Conservation (phyloP, 1,284 basidiomycete species). For the Macrocystidia cucumis region DNA sequence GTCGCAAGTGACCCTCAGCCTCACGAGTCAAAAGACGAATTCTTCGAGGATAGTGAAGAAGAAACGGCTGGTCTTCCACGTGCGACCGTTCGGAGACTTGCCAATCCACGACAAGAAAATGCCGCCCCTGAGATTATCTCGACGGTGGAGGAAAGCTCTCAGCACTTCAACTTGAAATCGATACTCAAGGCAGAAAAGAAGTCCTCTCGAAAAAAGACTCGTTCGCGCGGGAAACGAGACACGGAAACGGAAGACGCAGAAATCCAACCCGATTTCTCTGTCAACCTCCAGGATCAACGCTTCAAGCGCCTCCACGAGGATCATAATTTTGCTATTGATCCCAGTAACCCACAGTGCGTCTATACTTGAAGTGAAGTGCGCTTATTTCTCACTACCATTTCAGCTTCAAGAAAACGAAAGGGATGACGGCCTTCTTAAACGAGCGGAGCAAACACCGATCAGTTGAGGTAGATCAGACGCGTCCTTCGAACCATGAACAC, state of each 20-base stretch:
- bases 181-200: slow-evolving; percentile 82
- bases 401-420: slow-evolving; percentile 89
- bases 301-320: slow-evolving; percentile 89
- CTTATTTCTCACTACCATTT: slow-evolving; percentile 9
- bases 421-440: slow-evolving; percentile 76
- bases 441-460: slow-evolving; percentile 61
- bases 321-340: slow-evolving; percentile 92
- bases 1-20: too few relatives aligned
- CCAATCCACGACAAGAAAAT: not conserved
- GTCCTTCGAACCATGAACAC: slow-evolving; percentile 3
- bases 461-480: slow-evolving; percentile 20
- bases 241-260: slow-evolving; percentile 46
- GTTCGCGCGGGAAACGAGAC: slow-evolving; percentile 35
- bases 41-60: slow-evolving; percentile 60
- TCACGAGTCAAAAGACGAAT: slow-evolving; percentile 52
- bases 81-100: slow-evolving; percentile 3
- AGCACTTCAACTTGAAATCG: slow-evolving; percentile 91
- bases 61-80: slow-evolving; percentile 10
- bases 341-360: slow-evolving; percentile 87
- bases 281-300: slow-evolving; percentile 84
- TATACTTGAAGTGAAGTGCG: slow-evolving; percentile 1
- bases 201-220: slow-evolving; percentile 44
- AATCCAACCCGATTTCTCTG: slow-evolving; percentile 70
- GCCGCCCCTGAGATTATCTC: slow-evolving; percentile 61
- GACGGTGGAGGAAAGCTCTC: too few relatives aligned